Evolutionary conservation across 78 protist genomes (phyloP).

Genomic region (Goniomonas avonlea): DNA sequence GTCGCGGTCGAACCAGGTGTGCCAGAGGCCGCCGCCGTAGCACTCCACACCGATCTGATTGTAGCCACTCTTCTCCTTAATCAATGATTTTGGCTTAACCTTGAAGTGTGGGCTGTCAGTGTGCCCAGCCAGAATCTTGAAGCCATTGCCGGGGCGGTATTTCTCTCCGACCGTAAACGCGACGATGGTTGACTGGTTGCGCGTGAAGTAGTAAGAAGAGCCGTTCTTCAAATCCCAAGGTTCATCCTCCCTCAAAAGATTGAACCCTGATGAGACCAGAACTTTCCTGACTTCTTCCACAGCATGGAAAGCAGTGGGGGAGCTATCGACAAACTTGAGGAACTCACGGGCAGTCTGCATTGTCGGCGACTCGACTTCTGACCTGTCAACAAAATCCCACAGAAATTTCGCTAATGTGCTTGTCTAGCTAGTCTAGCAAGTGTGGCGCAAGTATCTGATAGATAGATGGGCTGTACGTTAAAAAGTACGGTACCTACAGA

Average conservation of each 20-base stretch:
- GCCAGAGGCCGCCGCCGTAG: slow-evolving; percentile 94
- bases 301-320: slow-evolving; percentile 62
- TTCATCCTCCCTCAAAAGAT: slow-evolving; percentile 51
- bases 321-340: slow-evolving; percentile 1
- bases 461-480: too few relatives aligned
- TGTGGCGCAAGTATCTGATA: too few relatives aligned
- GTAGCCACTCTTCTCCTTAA: background rate
- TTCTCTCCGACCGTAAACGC: slow-evolving; percentile 86
- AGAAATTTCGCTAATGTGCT: too few relatives aligned
- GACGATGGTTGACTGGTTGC: slow-evolving; percentile 71
- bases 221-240: slow-evolving; percentile 39
- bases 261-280: slow-evolving; percentile 33
- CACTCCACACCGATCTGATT: slow-evolving; percentile 65
- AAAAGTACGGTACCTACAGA: too few relatives aligned
- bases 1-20: slow-evolving; percentile 93
- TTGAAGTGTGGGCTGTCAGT: slow-evolving; percentile 74
- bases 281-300: slow-evolving; percentile 19
- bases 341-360: background rate
- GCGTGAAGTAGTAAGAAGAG: slow-evolving; percentile 70
- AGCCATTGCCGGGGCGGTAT: slow-evolving; percentile 60
- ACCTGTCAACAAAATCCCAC: too few relatives aligned
- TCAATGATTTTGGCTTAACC: slow-evolving; percentile 41
- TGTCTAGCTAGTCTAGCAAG: too few relatives aligned
- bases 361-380: too few relatives aligned
- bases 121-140: slow-evolving; percentile 73